These are phyloP conservation scores for Myrmaecium sp. DNA, from an alignment of 2,329 filamentous ascomycete species.

Conservation along the genomic window DNA sequence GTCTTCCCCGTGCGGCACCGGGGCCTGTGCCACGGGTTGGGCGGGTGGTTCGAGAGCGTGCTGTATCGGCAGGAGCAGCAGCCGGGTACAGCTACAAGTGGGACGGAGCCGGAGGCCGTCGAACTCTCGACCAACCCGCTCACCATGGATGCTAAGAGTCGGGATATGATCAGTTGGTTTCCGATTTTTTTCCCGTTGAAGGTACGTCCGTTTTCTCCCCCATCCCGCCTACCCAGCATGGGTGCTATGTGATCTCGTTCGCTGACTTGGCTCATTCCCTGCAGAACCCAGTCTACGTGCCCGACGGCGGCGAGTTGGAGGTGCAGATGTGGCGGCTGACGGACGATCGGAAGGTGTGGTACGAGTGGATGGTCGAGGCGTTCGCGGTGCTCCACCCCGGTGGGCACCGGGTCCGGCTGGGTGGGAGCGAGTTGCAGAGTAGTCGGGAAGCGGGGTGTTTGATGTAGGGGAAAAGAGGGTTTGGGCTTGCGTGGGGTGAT, in stretches of 20 bases:
- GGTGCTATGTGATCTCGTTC: no score
- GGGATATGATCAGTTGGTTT: slow-evolving; percentile 98
- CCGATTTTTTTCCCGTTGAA: slow-evolving; percentile 95
- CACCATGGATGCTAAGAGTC: slow-evolving; percentile 80
- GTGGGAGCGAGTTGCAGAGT: no score
- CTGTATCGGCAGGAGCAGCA: slow-evolving; percentile 47
- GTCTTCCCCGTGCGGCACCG: slow-evolving; percentile 63
- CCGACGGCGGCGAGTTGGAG: slow-evolving; percentile 68
- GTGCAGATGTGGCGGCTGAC: slow-evolving; percentile 94
- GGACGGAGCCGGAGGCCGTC: no score
- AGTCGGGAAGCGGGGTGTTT: slow-evolving; percentile 51
- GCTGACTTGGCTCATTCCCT: neutral
- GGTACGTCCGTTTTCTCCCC: slow-evolving; percentile 34
- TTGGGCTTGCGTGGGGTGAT: no score
- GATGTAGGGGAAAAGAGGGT: slow-evolving; percentile 34
- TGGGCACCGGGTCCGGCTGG: slow-evolving; percentile 48
- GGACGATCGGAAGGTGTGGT: slow-evolving; percentile 92
- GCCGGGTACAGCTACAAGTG: no score
- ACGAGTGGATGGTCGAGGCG: slow-evolving; percentile 90
- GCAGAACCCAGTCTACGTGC: slow-evolving; percentile 74
- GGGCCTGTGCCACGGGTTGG: slow-evolving; percentile 78
- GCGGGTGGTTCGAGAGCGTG: slow-evolving; percentile 93
- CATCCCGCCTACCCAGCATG: neutral
- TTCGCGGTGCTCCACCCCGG: slow-evolving; percentile 50
- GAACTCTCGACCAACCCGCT: slow-evolving; percentile 89